Conservation (phyloP, 2,329 filamentous ascomycete genomes). For the Ophiosphaerella korrae region DNA sequence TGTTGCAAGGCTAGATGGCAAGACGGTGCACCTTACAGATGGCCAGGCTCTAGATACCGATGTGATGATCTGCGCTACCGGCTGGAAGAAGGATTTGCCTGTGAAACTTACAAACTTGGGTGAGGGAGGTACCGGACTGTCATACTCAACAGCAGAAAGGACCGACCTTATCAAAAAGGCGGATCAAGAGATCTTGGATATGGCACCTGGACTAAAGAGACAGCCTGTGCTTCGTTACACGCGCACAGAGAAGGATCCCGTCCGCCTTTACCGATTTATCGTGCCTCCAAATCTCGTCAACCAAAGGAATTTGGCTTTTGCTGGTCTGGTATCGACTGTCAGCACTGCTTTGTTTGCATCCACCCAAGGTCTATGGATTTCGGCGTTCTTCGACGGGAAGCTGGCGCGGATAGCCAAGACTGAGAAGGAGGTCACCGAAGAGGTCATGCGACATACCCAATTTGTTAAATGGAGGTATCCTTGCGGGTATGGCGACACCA, state of each 20-base stretch:
- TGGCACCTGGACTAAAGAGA: constrained; percentile 57
- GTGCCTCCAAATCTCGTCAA: constrained; percentile 31
- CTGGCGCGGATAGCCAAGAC: constrained; percentile 39
- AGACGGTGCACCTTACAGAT: constrained; percentile 54
- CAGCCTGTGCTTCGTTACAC: constrained; percentile 48
- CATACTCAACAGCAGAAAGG: neutral
- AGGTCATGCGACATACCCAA: constrained; percentile 64
- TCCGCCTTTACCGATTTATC: constrained; percentile 46
- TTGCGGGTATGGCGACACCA: constrained; percentile 63
- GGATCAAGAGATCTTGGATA: constrained; percentile 56
- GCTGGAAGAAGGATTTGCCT: constrained; percentile 52
- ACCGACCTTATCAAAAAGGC: constrained; percentile 35
- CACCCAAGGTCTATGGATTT: constrained; percentile 49
- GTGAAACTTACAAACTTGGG: neutral
- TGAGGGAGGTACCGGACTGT: neutral
- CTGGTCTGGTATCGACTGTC: constrained; percentile 40
- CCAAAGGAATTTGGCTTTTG: constrained; percentile 42
- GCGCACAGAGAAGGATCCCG: constrained; percentile 15
- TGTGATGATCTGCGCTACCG: constrained; percentile 58
- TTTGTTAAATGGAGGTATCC: constrained; percentile 74
- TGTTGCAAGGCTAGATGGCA: constrained; percentile 52
- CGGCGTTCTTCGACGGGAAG: constrained; percentile 63
- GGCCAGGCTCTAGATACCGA: constrained; percentile 52
- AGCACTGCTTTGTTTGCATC: constrained; percentile 34
- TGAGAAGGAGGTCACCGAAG: constrained; percentile 1